Evolutionary conservation across 2,329 filamentous ascomycete genomes (phyloP).

Genomic region (Triangularia verruculosa): DNA sequence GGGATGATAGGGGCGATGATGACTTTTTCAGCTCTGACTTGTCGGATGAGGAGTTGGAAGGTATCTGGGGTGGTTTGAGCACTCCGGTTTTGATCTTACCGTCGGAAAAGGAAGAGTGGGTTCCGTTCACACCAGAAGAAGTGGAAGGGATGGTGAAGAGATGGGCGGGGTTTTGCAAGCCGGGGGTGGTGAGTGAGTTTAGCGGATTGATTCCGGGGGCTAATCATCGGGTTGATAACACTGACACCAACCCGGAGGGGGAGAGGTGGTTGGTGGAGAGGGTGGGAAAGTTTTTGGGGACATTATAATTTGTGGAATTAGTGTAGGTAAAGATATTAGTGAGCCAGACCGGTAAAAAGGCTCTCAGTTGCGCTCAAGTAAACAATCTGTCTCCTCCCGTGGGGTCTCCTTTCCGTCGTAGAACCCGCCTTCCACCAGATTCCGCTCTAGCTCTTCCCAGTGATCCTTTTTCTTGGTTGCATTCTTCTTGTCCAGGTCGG

Average conservation of each 20-base stretch:
- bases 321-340: neutral
- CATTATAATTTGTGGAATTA: neutral
- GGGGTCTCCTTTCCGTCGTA: slow-evolving; percentile 44
- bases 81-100: slow-evolving; percentile 63
- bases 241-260: slow-evolving; percentile 32
- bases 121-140: slow-evolving; percentile 56
- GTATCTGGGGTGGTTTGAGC: slow-evolving; percentile 64
- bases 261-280: slow-evolving; percentile 49
- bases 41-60: slow-evolving; percentile 49
- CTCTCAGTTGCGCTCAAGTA: slow-evolving; percentile 20
- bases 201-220: slow-evolving; percentile 54
- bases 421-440: slow-evolving; percentile 65
- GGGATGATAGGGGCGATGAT: slow-evolving; percentile 60
- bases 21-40: slow-evolving; percentile 86
- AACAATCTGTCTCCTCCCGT: slow-evolving; percentile 27
- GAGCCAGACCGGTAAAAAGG: neutral
- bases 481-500: slow-evolving; percentile 76
- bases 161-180: slow-evolving; percentile 50
- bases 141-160: slow-evolving; percentile 53
- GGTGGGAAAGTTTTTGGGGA: slow-evolving; percentile 45
- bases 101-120: slow-evolving; percentile 63
- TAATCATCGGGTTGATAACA: slow-evolving; percentile 47
- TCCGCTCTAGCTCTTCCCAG: slow-evolving; percentile 63
- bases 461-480: slow-evolving; percentile 62
- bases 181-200: slow-evolving; percentile 45